These are phyloP conservation scores for Entomortierella lignicola DNA, from an alignment of 192 early-diverging fungal genomes.

Conservation along the genomic window DNA sequence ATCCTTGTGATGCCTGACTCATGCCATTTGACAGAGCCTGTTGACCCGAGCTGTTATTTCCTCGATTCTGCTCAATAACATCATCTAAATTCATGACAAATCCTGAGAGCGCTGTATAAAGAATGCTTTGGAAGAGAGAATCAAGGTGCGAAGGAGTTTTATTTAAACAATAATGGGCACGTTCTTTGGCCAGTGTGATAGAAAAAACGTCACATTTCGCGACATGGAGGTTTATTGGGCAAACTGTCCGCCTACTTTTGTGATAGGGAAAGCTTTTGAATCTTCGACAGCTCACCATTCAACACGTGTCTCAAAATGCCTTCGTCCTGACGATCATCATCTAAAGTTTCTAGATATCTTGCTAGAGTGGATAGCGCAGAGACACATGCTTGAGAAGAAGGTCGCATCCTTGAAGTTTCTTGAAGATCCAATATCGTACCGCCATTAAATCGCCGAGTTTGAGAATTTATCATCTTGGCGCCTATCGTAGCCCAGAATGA, in stretches of 20 bases:
- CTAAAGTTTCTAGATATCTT: slow-evolving; percentile 1
- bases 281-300: background rate
- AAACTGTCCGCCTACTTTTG: background rate
- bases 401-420: background rate
- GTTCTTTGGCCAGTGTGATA: too few relatives aligned
- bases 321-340: background rate
- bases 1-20: slow-evolving; percentile 40
- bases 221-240: too few relatives aligned
- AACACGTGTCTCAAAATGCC: background rate
- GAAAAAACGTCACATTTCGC: background rate
- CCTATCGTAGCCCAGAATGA: slow-evolving; percentile 7
- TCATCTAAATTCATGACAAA: slow-evolving; percentile 49
- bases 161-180: background rate
- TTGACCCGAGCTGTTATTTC: slow-evolving; percentile 19
- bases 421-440: slow-evolving; percentile 7
- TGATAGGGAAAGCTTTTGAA: background rate
- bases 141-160: background rate
- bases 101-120: background rate
- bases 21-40: slow-evolving; percentile 21
- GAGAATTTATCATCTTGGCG: background rate
- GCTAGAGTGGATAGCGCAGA: slow-evolving; percentile 4
- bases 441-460: background rate
- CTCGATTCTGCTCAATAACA: slow-evolving; percentile 45
- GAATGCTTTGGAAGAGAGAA: background rate
- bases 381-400: slow-evolving; percentile 20